These are phyloP conservation scores for Phoma sp. DNA, from an alignment of 2,329 filamentous ascomycete genomes.

Conservation along the genomic window DNA sequence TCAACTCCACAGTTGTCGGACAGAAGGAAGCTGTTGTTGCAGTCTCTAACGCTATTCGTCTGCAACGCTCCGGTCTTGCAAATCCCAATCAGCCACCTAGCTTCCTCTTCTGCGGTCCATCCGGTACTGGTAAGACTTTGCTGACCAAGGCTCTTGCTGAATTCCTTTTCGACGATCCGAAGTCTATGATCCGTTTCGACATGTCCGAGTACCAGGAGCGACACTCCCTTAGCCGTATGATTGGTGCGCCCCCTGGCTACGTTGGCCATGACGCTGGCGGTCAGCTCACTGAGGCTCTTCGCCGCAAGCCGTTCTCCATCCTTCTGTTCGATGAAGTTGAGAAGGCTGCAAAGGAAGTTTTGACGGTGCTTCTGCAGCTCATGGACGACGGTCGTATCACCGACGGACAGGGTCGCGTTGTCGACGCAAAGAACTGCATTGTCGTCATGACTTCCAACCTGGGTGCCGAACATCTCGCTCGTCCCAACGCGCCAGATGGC, in stretches of 20 bases:
- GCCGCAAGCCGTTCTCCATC: slow-evolving; percentile 95
- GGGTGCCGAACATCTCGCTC: slow-evolving; percentile 89
- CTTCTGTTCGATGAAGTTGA: slow-evolving; percentile 97
- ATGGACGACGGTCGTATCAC: slow-evolving; percentile 99
- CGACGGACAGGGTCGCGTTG: slow-evolving; percentile 91
- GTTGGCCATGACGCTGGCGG: slow-evolving; percentile 96
- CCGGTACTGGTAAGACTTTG: slow-evolving; percentile 96
- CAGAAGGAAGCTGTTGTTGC: slow-evolving; percentile 92
- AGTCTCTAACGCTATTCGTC: slow-evolving; percentile 92
- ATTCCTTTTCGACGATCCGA: slow-evolving; percentile 96
- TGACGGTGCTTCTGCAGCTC: slow-evolving; percentile 96
- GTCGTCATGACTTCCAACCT: slow-evolving; percentile 99
- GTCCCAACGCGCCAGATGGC: slow-evolving; percentile 78
- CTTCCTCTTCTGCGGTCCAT: slow-evolving; percentile 98
- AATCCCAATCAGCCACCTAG: slow-evolving; percentile 97
- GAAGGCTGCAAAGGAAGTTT: slow-evolving; percentile 96
- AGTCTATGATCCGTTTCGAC: slow-evolving; percentile 98
- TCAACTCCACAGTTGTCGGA: slow-evolving; percentile 85
- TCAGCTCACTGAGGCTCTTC: slow-evolving; percentile 92
- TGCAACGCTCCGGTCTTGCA: slow-evolving; percentile 90
- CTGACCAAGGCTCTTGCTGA: slow-evolving; percentile 96
- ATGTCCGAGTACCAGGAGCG: slow-evolving; percentile 99
- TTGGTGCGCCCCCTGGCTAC: slow-evolving; percentile 94
- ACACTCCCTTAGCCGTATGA: slow-evolving; percentile 94
- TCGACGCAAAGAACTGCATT: slow-evolving; percentile 97